Evolutionary conservation across 176 grass and related monocot genomes (phyloP).

Genomic region (Hordeum vulgare): DNA sequence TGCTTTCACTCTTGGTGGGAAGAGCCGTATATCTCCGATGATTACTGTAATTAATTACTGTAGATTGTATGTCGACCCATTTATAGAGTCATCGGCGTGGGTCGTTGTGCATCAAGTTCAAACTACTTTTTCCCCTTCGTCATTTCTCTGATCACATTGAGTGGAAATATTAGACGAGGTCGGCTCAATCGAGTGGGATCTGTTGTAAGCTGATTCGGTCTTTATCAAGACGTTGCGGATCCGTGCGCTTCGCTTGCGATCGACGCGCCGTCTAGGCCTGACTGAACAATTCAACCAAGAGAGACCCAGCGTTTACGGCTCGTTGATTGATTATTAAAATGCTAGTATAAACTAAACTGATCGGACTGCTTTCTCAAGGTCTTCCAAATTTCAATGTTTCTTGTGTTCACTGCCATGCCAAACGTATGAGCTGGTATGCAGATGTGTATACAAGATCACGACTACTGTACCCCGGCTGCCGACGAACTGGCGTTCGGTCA

Average conservation of each 20-base stretch:
- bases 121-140: not conserved
- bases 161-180: conserved; percentile 14
- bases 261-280: not conserved
- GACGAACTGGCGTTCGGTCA: not conserved
- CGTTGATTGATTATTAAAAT: not conserved
- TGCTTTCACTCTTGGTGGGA: not conserved
- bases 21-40: not conserved
- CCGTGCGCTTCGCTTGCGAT: not conserved
- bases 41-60: not conserved
- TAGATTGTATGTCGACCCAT: not conserved
- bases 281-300: not conserved
- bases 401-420: not conserved
- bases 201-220: conserved; percentile 27
- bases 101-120: not conserved
- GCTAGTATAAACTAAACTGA: not conserved
- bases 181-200: not conserved
- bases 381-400: not conserved
- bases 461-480: too few species aligned
- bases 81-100: not conserved
- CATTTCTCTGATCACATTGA: not conserved
- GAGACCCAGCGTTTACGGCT: not conserved
- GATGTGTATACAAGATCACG: too few species aligned
- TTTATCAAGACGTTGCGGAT: not conserved
- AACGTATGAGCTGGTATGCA: too few species aligned
- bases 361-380: not conserved